Percentiles rank a stretch among this genome's conserved stretches.
Evolutionary conservation across 140 eudicot species (phyloP).

Genomic region (Senecio squalidus): DNA sequence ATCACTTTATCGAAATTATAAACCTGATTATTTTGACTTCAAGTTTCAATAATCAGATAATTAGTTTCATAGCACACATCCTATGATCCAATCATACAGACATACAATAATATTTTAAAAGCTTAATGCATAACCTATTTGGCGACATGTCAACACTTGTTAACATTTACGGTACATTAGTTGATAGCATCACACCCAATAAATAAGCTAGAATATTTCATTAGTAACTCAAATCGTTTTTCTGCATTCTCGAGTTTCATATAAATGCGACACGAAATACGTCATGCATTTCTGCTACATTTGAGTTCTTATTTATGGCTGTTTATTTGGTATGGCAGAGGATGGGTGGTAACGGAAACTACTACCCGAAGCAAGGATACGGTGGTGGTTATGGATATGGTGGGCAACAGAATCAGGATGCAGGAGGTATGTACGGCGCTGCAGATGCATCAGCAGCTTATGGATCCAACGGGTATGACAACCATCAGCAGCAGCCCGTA

Average conservation of each 20-base stretch:
- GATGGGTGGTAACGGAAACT: conserved; percentile 48
- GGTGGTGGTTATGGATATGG: conserved; percentile 45
- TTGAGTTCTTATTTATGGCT: background rate
- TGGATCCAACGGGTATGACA: conserved; percentile 64
- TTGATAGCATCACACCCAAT: background rate
- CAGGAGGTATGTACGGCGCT: conserved; percentile 44
- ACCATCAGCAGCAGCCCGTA: conserved; percentile 65
- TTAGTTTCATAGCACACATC: too few species aligned
- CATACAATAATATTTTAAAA: too few species aligned
- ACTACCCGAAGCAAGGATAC: conserved; percentile 59
- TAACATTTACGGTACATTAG: background rate
- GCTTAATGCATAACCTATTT: too few species aligned
- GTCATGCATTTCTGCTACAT: background rate
- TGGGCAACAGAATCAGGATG: conserved; percentile 45
- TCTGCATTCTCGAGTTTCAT: background rate
- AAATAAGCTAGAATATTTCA: background rate
- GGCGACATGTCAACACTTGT: too few species aligned
- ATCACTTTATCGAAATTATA: too few species aligned
- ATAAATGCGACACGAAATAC: background rate
- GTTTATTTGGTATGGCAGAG: conserved; percentile 30
- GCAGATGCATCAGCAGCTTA: conserved; percentile 42
- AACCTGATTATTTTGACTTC: too few species aligned
- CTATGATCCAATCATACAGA: too few species aligned
- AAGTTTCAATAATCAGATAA: too few species aligned
- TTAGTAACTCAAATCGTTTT: background rate